phyloP scores from a whole-genome alignment of 1,284 basidiomycete species.

The Agroathelia rolfsii region DNA sequence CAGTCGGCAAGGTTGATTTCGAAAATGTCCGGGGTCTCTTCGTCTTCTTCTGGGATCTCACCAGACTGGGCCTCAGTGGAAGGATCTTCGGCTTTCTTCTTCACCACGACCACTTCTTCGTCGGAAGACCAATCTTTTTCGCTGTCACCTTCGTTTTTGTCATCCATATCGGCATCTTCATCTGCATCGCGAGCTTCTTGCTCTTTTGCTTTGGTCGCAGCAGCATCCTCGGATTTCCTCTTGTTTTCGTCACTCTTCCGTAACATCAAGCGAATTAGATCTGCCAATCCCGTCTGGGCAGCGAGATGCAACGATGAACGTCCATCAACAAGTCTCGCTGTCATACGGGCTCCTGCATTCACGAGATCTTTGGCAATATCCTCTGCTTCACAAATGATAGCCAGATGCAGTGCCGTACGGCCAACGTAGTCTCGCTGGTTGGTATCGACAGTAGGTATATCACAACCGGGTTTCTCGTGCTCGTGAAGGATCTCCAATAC shows the following conservation, averaged over 20 bases:
- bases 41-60: slow-evolving; percentile 36
- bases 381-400: slow-evolving; percentile 32
- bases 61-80: slow-evolving; percentile 16
- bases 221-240: slow-evolving; percentile 26
- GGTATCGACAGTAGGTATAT: too few relatives aligned
- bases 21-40: slow-evolving; percentile 40
- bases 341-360: slow-evolving; percentile 44
- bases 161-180: slow-evolving; percentile 19
- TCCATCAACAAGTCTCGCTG: slow-evolving; percentile 43
- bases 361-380: slow-evolving; percentile 41
- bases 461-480: too few relatives aligned
- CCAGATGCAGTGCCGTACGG: slow-evolving; percentile 44
- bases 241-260: slow-evolving; percentile 34
- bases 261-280: slow-evolving; percentile 37
- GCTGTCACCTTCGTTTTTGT: slow-evolving; percentile 13
- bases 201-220: slow-evolving; percentile 20
- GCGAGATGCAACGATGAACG: slow-evolving; percentile 45
- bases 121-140: too few relatives aligned
- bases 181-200: slow-evolving; percentile 24
- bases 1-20: slow-evolving; percentile 44
- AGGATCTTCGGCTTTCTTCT: too few relatives aligned
- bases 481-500: slow-evolving; percentile 31
- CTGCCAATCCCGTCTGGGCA: slow-evolving; percentile 32
- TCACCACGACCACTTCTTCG: too few relatives aligned
- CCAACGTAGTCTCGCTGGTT: slow-evolving; percentile 50